Conservation (phyloP, 1,284 basidiomycete species). For the Jaminaea rosea region DNA sequence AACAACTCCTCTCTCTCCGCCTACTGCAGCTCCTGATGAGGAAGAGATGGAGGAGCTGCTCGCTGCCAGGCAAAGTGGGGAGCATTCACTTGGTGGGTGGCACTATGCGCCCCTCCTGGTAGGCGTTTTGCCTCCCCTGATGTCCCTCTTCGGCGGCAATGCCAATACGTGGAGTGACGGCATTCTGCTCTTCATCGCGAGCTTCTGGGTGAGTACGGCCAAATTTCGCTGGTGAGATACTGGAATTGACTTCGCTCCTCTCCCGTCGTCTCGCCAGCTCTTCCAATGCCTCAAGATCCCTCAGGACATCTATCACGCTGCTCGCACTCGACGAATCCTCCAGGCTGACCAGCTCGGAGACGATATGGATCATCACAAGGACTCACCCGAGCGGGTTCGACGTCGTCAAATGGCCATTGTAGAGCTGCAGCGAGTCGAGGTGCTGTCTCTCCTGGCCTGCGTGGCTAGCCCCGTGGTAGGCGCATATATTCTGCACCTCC, state of each 20-base stretch:
- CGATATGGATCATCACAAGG: constrained; percentile 19
- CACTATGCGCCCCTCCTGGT: constrained; percentile 32
- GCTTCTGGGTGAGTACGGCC: constrained; percentile 38
- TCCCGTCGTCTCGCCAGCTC: constrained; percentile 7
- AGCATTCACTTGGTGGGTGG: constrained; percentile 24
- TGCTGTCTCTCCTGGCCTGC: constrained; percentile 38
- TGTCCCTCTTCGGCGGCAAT: constrained; percentile 35
- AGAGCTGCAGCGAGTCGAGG: constrained; percentile 42
- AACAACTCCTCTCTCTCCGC: too few species aligned
- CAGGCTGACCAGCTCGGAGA: constrained; percentile 17
- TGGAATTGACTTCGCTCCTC: background rate
- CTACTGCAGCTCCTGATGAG: too few species aligned
- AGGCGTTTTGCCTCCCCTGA: constrained; percentile 33
- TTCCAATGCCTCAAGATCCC: constrained; percentile 39
- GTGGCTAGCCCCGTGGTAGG: constrained; percentile 42
- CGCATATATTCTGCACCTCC: constrained; percentile 43
- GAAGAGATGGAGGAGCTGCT: too few species aligned
- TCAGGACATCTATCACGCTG: constrained; percentile 43
- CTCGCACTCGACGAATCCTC: constrained; percentile 31
- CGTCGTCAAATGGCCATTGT: constrained; percentile 17
- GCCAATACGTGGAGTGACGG: constrained; percentile 48
- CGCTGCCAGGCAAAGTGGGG: too few species aligned
- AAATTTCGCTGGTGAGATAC: constrained; percentile 20
- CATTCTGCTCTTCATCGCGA: constrained; percentile 45
- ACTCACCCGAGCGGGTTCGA: background rate